These are phyloP conservation scores for Flueggea neowawraea DNA, from an alignment of 441 rosid genomes.

Conservation along the genomic window DNA sequence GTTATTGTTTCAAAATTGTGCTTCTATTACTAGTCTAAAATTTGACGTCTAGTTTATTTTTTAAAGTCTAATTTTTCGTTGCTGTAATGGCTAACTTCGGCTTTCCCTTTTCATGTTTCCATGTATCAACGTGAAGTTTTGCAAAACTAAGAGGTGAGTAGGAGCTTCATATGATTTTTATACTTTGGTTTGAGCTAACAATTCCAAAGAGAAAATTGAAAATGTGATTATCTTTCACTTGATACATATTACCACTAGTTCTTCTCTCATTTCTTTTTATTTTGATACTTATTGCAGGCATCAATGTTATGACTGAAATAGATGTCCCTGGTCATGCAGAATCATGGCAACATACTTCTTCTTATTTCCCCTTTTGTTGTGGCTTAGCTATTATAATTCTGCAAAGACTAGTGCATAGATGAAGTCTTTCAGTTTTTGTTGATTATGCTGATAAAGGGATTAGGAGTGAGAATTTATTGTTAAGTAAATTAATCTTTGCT, in stretches of 20 bases:
- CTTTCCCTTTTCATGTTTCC: conserved; percentile 21
- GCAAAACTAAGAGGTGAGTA: conserved; percentile 89
- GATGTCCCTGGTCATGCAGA: conserved; percentile 99
- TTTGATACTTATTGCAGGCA: conserved; percentile 54
- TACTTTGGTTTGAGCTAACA: not conserved
- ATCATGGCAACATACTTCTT: conserved; percentile 62
- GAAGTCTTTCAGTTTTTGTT: too few relatives aligned
- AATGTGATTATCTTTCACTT: too few relatives aligned
- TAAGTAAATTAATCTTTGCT: too few relatives aligned
- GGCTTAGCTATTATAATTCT: not conserved
- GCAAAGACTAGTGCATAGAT: not conserved
- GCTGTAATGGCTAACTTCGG: conserved; percentile 11
- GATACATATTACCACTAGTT: too few relatives aligned
- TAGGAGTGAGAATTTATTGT: too few relatives aligned
- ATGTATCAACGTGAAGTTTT: conserved; percentile 50
- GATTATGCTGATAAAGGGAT: too few relatives aligned
- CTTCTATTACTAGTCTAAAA: not conserved
- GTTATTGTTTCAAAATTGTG: not conserved
- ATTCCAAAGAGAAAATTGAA: not conserved
- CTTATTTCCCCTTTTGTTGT: conserved; percentile 2
- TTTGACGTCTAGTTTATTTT: conserved; percentile 6
- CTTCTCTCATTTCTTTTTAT: not conserved
- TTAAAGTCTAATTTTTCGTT: conserved; percentile 3
- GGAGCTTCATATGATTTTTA: conserved; percentile 9
- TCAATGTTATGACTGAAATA: conserved; percentile 88